These are phyloP conservation scores for Plectosphaerella plurivora DNA, from an alignment of 2,329 filamentous ascomycete genomes.

Conservation along the genomic window DNA sequence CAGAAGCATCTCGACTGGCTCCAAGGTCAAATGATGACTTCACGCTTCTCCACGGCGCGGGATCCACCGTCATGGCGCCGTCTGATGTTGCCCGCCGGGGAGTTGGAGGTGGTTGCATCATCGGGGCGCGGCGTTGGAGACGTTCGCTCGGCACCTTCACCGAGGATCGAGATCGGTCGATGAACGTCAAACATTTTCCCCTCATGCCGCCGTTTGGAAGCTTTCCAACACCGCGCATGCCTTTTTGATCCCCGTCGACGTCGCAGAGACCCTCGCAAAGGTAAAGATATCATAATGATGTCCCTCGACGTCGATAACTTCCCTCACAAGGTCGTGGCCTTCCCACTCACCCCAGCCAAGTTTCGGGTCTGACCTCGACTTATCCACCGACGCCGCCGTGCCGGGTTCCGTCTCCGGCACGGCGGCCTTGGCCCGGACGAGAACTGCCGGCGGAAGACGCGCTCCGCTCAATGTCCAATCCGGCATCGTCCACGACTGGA, in stretches of 20 bases:
- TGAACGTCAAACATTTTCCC: not conserved
- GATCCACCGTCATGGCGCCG: not conserved
- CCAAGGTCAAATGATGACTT: not conserved
- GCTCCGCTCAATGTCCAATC: slow-evolving; percentile 21
- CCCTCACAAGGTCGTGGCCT: not conserved
- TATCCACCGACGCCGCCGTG: not conserved
- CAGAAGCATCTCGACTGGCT: not conserved
- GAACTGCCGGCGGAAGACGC: not conserved
- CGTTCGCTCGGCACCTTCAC: not conserved
- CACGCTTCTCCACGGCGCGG: not conserved
- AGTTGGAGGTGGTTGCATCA: not conserved
- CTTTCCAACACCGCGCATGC: not conserved
- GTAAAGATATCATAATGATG: not conserved
- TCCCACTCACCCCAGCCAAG: not conserved
- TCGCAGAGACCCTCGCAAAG: not conserved
- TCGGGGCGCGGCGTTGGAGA: not conserved
- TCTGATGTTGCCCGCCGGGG: too few relatives aligned
- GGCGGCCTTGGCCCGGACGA: not conserved
- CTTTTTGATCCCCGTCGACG: not conserved
- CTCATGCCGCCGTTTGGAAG: too few relatives aligned
- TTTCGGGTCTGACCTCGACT: not conserved
- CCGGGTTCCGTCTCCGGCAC: not conserved
- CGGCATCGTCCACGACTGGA: slow-evolving; percentile 34
- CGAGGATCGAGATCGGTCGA: not conserved
- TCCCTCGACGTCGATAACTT: not conserved